Base-by-base conservation (phyloP, 345 rosid genomes). In the Bruguiera gymnorhiza region DNA sequence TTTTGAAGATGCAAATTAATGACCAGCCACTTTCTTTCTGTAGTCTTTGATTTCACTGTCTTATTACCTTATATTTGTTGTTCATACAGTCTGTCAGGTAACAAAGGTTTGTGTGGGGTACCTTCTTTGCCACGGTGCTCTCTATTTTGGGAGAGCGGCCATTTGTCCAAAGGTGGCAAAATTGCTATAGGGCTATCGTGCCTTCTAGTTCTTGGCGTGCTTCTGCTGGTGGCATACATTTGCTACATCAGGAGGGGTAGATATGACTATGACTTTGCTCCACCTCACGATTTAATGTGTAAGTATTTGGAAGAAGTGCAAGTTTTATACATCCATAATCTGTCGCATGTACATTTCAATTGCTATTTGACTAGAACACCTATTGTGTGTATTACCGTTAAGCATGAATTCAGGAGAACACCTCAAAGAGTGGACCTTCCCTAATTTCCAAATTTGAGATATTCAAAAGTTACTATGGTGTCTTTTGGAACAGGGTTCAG, bases 41-140 rank as follows among this genome's bases (percentile, higher is more conserved):
- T 56, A 3, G 6, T 43, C 16, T 24, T 56, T 26, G 13, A 71
- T 63, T 60, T 26, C 20, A 13, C 34, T 32, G 27, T 63, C 51
- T 57, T 26, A 46, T 62, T 36, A 31, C 30, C 32, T 27, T 11
- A 26, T 39, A 32, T 19, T 24, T 70, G 43, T 48, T 62, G 61
- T 6, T 66, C 32, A 70, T 79, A 6, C 94, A 96, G 99, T 80
- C 89, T 96, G 62, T 84, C 97, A 24, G 95, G 87, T 62, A 96
- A 96, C 85, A 96, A 92, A 81, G 96, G 88, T 36, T 77, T 96
- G 81, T 96, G 99, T 29, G 98, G 99, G 6, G 91, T 82, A 58
- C 89, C 97, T 43, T 59, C 96, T 59, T 76, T 92, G 78, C 90
- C 93, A 0, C 61, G 80, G 1, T 96, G 99, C 74, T 91, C 97